Conservation (phyloP, 768 basidiomycete genomes). For the Rhizopogon rudus region DNA sequence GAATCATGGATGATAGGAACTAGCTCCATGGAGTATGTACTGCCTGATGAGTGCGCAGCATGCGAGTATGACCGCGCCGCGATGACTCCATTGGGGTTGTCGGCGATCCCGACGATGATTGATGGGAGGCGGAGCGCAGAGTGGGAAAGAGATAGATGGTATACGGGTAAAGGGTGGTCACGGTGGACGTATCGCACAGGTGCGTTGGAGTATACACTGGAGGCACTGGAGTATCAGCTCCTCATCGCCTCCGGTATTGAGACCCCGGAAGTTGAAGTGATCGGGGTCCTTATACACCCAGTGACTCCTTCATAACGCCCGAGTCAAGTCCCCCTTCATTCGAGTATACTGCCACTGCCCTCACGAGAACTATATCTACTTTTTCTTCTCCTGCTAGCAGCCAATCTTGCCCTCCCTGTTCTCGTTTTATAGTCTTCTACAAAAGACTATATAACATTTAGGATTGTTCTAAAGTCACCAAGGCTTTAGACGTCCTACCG, state of each 20-base stretch:
- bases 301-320: constrained; percentile 30
- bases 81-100: neutral
- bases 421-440: constrained; percentile 20
- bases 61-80: neutral
- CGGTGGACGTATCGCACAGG: neutral
- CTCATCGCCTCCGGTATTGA: too few relatives aligned
- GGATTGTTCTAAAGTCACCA: constrained; percentile 40
- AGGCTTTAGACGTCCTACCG: constrained; percentile 31
- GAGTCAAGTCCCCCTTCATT: constrained; percentile 12
- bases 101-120: neutral
- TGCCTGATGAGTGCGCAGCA: neutral
- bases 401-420: neutral
- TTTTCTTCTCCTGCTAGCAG: neutral
- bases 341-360: constrained; percentile 9
- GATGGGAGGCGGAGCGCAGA: neutral
- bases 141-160: neutral
- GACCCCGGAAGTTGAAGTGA: constrained; percentile 8
- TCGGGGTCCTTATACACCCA: constrained; percentile 16
- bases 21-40: neutral
- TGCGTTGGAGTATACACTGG: constrained; percentile 6
- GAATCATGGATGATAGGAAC: neutral
- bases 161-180: too few relatives aligned
- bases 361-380: constrained; percentile 8
- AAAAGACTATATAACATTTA: constrained; percentile 17
- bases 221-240: neutral